Conservation (phyloP, 2,329 filamentous ascomycete species). For the Penicillium decumbens region DNA sequence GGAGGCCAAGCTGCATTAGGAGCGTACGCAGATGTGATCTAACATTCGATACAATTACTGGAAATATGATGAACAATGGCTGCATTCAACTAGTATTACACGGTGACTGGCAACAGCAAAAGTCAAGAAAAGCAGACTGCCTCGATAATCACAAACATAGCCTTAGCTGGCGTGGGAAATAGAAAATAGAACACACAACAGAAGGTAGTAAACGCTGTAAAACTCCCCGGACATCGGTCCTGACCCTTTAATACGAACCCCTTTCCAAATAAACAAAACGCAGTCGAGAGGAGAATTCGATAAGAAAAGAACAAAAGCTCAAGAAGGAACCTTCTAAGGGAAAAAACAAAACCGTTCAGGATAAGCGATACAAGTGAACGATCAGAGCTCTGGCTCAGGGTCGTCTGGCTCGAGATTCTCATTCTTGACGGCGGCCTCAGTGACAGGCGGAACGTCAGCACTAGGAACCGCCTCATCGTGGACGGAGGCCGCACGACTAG, state of each 20-base stretch:
- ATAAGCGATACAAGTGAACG: neutral
- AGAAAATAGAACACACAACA: slow-evolving; percentile 11
- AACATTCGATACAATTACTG: neutral
- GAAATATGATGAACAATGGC: slow-evolving; percentile 6
- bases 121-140: slow-evolving; percentile 9
- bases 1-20: slow-evolving; percentile 34
- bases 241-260: slow-evolving; percentile 18
- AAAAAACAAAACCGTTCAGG: slow-evolving; percentile 6
- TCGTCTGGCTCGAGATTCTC: slow-evolving; percentile 3
- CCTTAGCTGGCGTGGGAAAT: slow-evolving; percentile 14
- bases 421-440: neutral
- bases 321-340: slow-evolving; percentile 4
- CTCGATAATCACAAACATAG: slow-evolving; percentile 22
- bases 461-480: slow-evolving; percentile 23
- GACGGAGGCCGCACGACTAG: slow-evolving; percentile 30
- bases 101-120: slow-evolving; percentile 15
- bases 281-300: slow-evolving; percentile 10
- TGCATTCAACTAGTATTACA: slow-evolving; percentile 32
- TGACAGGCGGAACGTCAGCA: slow-evolving; percentile 14
- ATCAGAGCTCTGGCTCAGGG: slow-evolving; percentile 9
- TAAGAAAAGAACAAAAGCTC: slow-evolving; percentile 3
- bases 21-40: slow-evolving; percentile 25
- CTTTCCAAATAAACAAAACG: slow-evolving; percentile 8
- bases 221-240: slow-evolving; percentile 19
- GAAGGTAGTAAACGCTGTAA: slow-evolving; percentile 16